Percentiles rank a stretch among this genome's conserved stretches.
Evolutionary conservation across 768 basidiomycete species (phyloP).

Genomic region (Galerina marginata): DNA sequence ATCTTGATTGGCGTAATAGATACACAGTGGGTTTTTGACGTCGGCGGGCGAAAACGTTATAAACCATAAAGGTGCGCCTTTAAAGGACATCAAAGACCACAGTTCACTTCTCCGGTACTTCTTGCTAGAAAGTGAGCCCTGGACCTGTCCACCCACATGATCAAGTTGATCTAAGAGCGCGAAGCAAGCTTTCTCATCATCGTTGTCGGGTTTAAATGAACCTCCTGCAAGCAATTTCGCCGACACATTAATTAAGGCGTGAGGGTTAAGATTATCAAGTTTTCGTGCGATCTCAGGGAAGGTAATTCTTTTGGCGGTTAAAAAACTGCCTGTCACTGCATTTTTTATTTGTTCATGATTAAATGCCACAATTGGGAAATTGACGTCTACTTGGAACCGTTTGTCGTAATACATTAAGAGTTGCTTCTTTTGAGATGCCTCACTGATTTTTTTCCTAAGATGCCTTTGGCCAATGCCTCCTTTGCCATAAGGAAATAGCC

Average conservation of each 20-base stretch:
- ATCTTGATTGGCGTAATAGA: slow-evolving; percentile 37
- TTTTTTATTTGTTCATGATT: slow-evolving; percentile 44
- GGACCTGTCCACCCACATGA: slow-evolving; percentile 33
- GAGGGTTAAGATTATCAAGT: slow-evolving; percentile 26
- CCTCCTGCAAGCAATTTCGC: slow-evolving; percentile 29
- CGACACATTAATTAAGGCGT: slow-evolving; percentile 22
- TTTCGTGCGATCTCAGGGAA: slow-evolving; percentile 30
- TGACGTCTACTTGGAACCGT: slow-evolving; percentile 40
- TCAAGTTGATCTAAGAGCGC: slow-evolving; percentile 38
- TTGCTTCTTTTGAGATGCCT: slow-evolving; percentile 23
- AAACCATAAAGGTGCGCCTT: slow-evolving; percentile 39
- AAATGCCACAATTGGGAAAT: slow-evolving; percentile 44
- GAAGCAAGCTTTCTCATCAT: slow-evolving; percentile 40
- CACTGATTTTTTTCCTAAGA: slow-evolving; percentile 18
- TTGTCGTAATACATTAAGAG: slow-evolving; percentile 42
- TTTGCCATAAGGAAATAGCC: slow-evolving; percentile 46
- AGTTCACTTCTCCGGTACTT: slow-evolving; percentile 36
- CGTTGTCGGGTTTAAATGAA: slow-evolving; percentile 26
- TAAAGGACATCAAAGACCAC: slow-evolving; percentile 30
- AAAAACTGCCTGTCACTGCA: slow-evolving; percentile 28
- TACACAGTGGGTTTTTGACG: slow-evolving; percentile 33
- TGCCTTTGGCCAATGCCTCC: slow-evolving; percentile 25
- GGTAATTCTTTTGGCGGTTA: slow-evolving; percentile 25
- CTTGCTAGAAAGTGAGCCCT: slow-evolving; percentile 33
- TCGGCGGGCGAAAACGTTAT: slow-evolving; percentile 39